These are phyloP conservation scores for Sphagnum fallax DNA, from an alignment of 228 moss, liverwort and hornwort species.

Conservation along the genomic window DNA sequence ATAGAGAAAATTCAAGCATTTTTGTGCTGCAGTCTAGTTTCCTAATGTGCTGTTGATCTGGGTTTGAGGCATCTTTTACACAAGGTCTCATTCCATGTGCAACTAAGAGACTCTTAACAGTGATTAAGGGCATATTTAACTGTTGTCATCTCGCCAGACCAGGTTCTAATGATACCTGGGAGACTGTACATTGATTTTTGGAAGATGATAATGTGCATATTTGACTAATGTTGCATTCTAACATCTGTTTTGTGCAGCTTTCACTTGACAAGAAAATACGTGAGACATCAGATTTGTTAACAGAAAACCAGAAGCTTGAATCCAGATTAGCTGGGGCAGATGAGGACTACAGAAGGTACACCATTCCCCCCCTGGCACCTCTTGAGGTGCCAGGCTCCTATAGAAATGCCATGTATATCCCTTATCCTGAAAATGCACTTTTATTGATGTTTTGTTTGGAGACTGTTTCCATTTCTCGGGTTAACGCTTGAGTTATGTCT, in stretches of 20 bases:
- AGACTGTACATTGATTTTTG: too few relatives aligned
- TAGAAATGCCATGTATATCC: too few relatives aligned
- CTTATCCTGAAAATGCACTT: too few relatives aligned
- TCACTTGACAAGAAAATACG: conserved; percentile 4
- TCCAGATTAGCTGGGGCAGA: conserved; percentile 7
- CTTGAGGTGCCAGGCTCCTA: too few relatives aligned
- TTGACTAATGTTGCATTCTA: too few relatives aligned
- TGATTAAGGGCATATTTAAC: too few relatives aligned
- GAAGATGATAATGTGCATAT: too few relatives aligned
- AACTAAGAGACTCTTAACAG: too few relatives aligned
- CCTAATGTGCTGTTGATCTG: neutral
- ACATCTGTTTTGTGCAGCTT: conserved; percentile 1
- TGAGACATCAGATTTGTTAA: conserved; percentile 1
- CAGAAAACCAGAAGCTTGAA: conserved; percentile 12
- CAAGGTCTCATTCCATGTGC: too few relatives aligned
- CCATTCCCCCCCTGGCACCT: neutral
- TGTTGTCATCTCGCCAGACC: neutral
- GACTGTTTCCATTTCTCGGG: too few relatives aligned
- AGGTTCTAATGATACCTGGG: neutral
- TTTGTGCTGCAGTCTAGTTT: neutral
- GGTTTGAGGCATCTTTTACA: neutral
- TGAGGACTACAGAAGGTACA: conserved; percentile 15
- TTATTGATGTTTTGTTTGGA: too few relatives aligned
- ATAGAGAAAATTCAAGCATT: neutral
- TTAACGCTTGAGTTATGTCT: too few relatives aligned